Evolutionary conservation across 192 early-diverging fungal species (phyloP).

Genomic region (Backusella psychrophila): DNA sequence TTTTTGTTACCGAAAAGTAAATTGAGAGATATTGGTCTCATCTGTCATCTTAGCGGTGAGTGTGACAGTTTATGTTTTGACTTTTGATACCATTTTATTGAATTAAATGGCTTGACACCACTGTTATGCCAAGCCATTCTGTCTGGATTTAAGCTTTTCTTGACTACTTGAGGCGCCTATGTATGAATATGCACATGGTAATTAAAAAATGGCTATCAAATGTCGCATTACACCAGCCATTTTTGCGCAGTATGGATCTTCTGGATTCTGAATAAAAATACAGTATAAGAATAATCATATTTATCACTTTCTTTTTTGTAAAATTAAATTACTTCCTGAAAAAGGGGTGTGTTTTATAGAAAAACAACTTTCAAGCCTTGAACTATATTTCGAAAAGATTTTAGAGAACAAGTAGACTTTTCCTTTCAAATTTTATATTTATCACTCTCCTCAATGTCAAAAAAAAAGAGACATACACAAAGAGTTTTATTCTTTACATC

Average conservation of each 20-base stretch:
- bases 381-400: not conserved
- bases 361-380: too few relatives aligned
- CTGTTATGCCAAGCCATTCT: not conserved
- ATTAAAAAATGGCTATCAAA: too few relatives aligned
- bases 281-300: too few relatives aligned
- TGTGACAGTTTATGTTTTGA: not conserved
- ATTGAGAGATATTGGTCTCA: not conserved
- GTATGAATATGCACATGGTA: not conserved
- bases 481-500: conserved; percentile 15
- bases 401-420: conserved; percentile 5
- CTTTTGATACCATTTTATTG: not conserved
- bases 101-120: too few relatives aligned
- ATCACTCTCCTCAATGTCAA: not conserved
- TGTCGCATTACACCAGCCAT: too few relatives aligned
- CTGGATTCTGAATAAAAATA: too few relatives aligned
- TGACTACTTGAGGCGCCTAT: not conserved
- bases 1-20: not conserved
- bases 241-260: too few relatives aligned
- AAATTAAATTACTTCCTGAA: too few relatives aligned
- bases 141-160: not conserved
- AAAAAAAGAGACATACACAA: not conserved
- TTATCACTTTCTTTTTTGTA: too few relatives aligned
- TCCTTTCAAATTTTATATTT: not conserved
- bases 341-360: too few relatives aligned
- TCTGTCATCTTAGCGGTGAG: not conserved